A percentile compares a stretch with the other conserved stretches of the same genome.
phyloP scores from a whole-genome alignment of 1,139 yeast species.

The Debaryomyces robertsiae region DNA sequence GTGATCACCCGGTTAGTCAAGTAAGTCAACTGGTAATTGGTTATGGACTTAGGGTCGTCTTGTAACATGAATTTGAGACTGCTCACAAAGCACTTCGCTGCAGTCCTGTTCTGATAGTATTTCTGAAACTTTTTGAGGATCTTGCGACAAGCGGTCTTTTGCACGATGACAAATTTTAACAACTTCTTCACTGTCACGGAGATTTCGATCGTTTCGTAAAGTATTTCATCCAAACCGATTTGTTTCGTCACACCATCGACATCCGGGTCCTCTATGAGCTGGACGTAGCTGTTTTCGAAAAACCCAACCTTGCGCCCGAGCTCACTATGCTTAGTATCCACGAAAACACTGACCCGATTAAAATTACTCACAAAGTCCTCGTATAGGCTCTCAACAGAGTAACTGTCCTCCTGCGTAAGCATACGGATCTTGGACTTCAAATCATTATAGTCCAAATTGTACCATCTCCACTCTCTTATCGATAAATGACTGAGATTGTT shows the following conservation, averaged over 20 bases:
- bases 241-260: slow-evolving; percentile 15
- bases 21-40: slow-evolving; percentile 63
- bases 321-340: slow-evolving; percentile 68
- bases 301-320: slow-evolving; percentile 34
- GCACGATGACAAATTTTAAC: slow-evolving; percentile 74
- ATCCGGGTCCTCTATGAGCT: slow-evolving; percentile 13
- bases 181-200: slow-evolving; percentile 68
- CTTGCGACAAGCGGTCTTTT: slow-evolving; percentile 79
- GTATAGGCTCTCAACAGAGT: slow-evolving; percentile 25
- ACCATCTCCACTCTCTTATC: slow-evolving; percentile 84
- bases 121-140: slow-evolving; percentile 78
- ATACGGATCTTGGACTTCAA: slow-evolving; percentile 62
- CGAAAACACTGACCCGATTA: slow-evolving; percentile 59
- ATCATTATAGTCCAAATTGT: slow-evolving; percentile 81
- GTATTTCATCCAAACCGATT: slow-evolving; percentile 30
- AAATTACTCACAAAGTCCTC: slow-evolving; percentile 49
- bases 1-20: slow-evolving; percentile 63
- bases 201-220: slow-evolving; percentile 46
- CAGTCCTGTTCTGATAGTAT: slow-evolving; percentile 46
- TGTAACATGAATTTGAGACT: slow-evolving; percentile 40
- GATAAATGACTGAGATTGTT: slow-evolving; percentile 71
- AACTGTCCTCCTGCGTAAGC: slow-evolving; percentile 16
- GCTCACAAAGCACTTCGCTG: slow-evolving; percentile 42
- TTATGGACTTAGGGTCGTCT: slow-evolving; percentile 54
- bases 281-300: slow-evolving; percentile 21